Percentiles rank a stretch among this genome's conserved stretches.
phyloP scores from a whole-genome alignment of 768 basidiomycete species.

The Mycena crocata region DNA sequence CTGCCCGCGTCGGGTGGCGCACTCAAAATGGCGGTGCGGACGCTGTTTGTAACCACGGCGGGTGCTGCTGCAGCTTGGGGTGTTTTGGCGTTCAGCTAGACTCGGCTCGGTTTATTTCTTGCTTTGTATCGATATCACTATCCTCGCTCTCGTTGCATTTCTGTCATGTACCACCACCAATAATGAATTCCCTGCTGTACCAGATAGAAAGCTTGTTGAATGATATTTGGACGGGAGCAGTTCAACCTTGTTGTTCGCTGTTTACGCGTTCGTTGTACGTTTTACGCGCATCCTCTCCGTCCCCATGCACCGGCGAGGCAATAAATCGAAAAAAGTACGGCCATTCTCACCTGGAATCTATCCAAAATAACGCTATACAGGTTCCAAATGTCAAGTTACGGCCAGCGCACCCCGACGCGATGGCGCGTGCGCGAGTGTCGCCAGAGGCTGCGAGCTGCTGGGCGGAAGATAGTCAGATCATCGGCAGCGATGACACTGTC shows the following conservation, averaged over 20 bases:
- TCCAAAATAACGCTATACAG: slow-evolving; percentile 46
- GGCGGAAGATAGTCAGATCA: slow-evolving; percentile 61
- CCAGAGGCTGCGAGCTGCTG: slow-evolving; percentile 48
- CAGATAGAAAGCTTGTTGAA: too few relatives aligned
- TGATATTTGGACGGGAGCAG: too few relatives aligned
- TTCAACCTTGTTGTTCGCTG: too few relatives aligned
- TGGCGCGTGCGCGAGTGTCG: slow-evolving; percentile 41
- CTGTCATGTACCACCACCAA: slow-evolving; percentile 1
- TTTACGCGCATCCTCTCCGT: too few relatives aligned
- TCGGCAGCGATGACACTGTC: slow-evolving; percentile 57
- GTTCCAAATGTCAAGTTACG: slow-evolving; percentile 88
- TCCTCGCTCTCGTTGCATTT: slow-evolving; percentile 3
- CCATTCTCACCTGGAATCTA: neutral
- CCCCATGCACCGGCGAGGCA: slow-evolving; percentile 65
- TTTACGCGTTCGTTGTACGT: too few relatives aligned
- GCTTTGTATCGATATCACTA: slow-evolving; percentile 27
- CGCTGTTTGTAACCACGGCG: slow-evolving; percentile 18
- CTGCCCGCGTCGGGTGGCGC: neutral
- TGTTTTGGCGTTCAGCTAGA: slow-evolving; percentile 24
- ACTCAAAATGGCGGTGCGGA: slow-evolving; percentile 10
- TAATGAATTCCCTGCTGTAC: neutral
- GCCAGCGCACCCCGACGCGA: slow-evolving; percentile 60
- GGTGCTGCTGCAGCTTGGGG: slow-evolving; percentile 29
- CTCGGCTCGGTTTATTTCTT: neutral
- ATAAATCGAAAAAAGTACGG: slow-evolving; percentile 75